Evolutionary conservation across 208 protist species (phyloP).

Genomic region (Giardia duodenalis): DNA sequence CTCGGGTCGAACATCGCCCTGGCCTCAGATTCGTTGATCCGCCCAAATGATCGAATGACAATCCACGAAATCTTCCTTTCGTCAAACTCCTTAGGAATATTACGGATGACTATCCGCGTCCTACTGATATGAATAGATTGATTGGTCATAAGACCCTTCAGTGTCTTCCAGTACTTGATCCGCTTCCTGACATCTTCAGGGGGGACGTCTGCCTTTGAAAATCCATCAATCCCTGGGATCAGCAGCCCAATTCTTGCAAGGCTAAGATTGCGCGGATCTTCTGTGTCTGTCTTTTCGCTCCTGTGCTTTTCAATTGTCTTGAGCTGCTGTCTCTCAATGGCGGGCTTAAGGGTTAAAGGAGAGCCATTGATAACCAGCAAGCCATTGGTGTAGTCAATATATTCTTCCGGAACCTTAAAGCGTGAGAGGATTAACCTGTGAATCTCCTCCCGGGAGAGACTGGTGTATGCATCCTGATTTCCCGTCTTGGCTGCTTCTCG

Average conservation of each 20-base stretch:
- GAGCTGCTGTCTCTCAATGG: background rate
- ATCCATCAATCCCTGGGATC: background rate
- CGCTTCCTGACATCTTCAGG: background rate
- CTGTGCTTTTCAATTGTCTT: background rate
- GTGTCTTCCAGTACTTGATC: background rate
- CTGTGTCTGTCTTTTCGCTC: background rate
- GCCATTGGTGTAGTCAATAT: background rate
- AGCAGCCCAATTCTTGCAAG: background rate
- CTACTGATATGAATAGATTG: background rate
- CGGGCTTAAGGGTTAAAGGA: background rate
- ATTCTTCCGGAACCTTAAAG: background rate
- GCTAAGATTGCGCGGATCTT: background rate
- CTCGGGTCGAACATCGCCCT: background rate
- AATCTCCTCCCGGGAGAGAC: background rate
- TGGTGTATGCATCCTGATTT: too few species aligned
- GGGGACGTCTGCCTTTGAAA: background rate
- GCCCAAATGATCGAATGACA: background rate
- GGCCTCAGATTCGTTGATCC: background rate
- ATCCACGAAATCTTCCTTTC: background rate
- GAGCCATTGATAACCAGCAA: background rate
- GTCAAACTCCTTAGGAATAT: background rate
- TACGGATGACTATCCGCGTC: background rate
- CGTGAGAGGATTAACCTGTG: background rate
- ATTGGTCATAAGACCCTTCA: background rate
- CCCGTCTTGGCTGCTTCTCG: background rate